Evolutionary conservation across 192 early-diverging fungal genomes (phyloP).

Genomic region (Backusella sp.): DNA sequence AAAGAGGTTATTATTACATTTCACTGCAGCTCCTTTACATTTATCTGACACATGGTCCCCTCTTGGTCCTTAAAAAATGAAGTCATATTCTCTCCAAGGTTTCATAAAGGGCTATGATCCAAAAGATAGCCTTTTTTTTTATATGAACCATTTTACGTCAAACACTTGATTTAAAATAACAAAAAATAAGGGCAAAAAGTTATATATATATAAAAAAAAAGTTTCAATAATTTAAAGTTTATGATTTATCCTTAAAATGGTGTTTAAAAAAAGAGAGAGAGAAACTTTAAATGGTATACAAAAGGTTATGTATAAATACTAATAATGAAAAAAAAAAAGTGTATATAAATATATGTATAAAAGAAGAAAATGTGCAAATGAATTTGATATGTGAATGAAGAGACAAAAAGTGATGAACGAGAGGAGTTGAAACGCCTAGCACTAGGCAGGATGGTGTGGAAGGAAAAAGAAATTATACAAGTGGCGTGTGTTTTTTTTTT

Average conservation of each 20-base stretch:
- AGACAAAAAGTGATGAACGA: background rate
- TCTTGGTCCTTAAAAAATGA: background rate
- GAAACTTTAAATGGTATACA: conserved; percentile 1
- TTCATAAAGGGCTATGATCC: background rate
- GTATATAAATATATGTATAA: background rate
- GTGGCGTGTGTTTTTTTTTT: background rate
- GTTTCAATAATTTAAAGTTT: conserved; percentile 5
- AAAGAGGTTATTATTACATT: background rate
- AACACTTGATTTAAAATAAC: background rate
- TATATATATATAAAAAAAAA: background rate
- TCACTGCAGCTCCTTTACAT: background rate
- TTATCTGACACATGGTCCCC: background rate
- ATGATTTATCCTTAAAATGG: background rate
- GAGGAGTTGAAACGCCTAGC: background rate
- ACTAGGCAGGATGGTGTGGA: background rate
- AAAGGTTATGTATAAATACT: background rate
- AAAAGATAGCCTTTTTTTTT: background rate
- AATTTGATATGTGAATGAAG: background rate
- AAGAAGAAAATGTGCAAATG: background rate
- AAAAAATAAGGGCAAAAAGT: background rate
- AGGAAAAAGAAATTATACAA: conserved; percentile 4
- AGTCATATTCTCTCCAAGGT: background rate
- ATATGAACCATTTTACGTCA: background rate
- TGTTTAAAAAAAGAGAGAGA: background rate
- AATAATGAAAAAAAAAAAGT: background rate